Base-by-base conservation (phyloP, 345 rosid genomes). In the Brassica rapa region DNA sequence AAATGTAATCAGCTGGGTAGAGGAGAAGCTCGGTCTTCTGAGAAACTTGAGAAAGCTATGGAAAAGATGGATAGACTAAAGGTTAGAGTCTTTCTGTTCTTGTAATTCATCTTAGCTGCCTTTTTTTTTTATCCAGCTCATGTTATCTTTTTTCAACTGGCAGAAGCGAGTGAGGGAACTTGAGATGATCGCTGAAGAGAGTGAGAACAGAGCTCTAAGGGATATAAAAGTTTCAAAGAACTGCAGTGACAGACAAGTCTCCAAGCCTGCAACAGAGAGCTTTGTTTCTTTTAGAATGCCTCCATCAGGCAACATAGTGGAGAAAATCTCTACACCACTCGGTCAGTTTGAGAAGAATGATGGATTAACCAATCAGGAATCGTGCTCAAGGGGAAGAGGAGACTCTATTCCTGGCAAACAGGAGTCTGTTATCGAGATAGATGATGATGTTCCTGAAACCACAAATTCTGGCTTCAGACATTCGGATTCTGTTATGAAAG, bases 1-100 rank as follows among this genome's bases (percentile, higher is more conserved):
- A 93, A 93, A 86, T 95, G 98, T 85, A 91, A 89, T 81, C 83
- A 88, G 82, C 90, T 89, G 30, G 97, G 97, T 37, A 87, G 97
- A 86, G 97, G 91, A 3, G 97, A 93, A 83, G 89, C 98, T 69
- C 88, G 86, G 68, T 84, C 87, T 25, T 80, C 83, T 37, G 84
- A 79, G 77, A 88, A 85, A 81, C 93, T 91, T 8, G 97, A 87
- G 82, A 91, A 90, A 75, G 96, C 93, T 61, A 83, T 86, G 85
- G 86, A 80, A 66, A 93, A 90, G 83, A 88, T 91, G 35, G 83
- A 64, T 68, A 88, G 81, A 81, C 49, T 93, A 75, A 93, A 93
- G 91, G 97, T 89, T 21, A 10, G 49, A 41, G 73, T 70, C 24
- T 65, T 5, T 30, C 35, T 75, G 55, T 70, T 56, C 16, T 46